A percentile compares a stretch with the other conserved stretches of the same genome.
These are phyloP conservation scores for Tilletia horrida DNA, from an alignment of 1,284 basidiomycete genomes.

Conservation along the genomic window DNA sequence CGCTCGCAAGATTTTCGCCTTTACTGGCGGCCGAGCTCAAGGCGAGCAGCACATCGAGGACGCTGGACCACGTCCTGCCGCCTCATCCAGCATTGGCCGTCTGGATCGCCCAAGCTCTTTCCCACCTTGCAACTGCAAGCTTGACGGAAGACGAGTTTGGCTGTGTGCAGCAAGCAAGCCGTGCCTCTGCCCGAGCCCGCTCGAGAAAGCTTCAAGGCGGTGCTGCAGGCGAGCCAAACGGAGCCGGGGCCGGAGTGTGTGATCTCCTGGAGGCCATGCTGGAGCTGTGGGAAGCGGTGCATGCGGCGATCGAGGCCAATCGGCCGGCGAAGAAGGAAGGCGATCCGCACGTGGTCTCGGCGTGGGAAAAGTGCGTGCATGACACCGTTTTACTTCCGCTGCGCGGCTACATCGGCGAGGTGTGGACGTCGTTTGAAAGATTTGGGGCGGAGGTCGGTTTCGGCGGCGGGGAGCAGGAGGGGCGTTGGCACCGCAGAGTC, in stretches of 20 bases:
- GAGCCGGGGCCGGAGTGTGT: conserved; percentile 4
- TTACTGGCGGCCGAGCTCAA: neutral
- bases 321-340: neutral
- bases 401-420: conserved; percentile 2
- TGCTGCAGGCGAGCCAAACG: neutral
- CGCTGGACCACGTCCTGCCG: conserved; percentile 1
- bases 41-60: neutral
- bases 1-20: neutral
- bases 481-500: neutral
- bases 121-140: conserved; percentile 3
- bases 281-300: conserved; percentile 6
- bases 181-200: neutral
- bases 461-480: conserved; percentile 1
- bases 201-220: neutral
- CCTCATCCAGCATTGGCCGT: conserved; percentile 9
- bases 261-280: conserved; percentile 10
- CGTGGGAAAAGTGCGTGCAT: conserved; percentile 5
- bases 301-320: neutral
- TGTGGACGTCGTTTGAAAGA: neutral
- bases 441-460: conserved; percentile 6
- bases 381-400: conserved; percentile 1
- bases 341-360: neutral
- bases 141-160: conserved; percentile 14
- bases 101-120: conserved; percentile 1
- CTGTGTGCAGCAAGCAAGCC: conserved; percentile 7